Conservation (phyloP, 2,329 filamentous ascomycete species). For the Colletotrichum sp. region DNA sequence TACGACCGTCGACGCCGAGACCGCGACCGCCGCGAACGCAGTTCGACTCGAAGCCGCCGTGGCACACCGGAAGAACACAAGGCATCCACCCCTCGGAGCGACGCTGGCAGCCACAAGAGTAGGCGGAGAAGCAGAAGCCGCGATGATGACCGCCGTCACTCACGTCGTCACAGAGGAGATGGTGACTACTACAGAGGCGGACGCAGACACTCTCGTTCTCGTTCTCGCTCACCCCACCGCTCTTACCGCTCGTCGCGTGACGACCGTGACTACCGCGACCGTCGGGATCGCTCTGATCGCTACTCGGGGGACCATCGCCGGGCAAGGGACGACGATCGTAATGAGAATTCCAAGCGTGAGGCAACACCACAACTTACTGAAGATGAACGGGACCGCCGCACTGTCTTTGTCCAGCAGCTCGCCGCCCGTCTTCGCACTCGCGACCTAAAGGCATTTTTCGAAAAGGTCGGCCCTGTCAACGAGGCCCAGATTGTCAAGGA, state of each 20-base stretch:
- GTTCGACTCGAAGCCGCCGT: constrained; percentile 48
- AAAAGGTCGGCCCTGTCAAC: constrained; percentile 91
- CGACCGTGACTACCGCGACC: constrained; percentile 62
- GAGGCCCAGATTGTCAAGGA: constrained; percentile 99
- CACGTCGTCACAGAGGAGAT: constrained; percentile 71
- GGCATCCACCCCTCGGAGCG: constrained; percentile 73
- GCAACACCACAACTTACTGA: constrained; percentile 80
- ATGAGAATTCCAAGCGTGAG: constrained; percentile 47
- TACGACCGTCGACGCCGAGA: constrained; percentile 53
- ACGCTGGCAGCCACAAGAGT: constrained; percentile 81
- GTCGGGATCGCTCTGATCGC: constrained; percentile 48
- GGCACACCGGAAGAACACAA: constrained; percentile 62
- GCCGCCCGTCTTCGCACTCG: constrained; percentile 91
- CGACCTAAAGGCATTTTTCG: constrained; percentile 93
- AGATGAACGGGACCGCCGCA: constrained; percentile 95
- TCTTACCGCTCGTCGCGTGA: constrained; percentile 59
- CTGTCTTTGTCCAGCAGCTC: constrained; percentile 98
- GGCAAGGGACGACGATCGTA: constrained; percentile 54
- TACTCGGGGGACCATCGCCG: constrained; percentile 51
- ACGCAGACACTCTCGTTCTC: constrained; percentile 62
- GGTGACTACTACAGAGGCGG: constrained; percentile 71
- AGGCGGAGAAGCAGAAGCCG: constrained; percentile 81
- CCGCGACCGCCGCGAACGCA: constrained; percentile 61
- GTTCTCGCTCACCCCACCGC: constrained; percentile 73
- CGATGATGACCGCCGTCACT: constrained; percentile 75